Conservation (phyloP, 305 asterid species). For the Coffea humblotiana region DNA sequence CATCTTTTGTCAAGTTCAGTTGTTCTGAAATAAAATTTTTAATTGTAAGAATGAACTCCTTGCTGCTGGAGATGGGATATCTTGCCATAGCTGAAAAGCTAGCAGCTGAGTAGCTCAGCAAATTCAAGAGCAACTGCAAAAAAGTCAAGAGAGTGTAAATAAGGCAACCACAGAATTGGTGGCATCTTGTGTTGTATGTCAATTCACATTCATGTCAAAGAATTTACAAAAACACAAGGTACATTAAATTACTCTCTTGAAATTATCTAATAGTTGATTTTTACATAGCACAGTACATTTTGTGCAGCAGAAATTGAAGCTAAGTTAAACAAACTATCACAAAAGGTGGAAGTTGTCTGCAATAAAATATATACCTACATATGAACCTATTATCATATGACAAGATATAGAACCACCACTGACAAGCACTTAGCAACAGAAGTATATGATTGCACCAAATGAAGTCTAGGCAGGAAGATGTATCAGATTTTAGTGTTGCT, state of each 20-base stretch:
- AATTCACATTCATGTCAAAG: background rate
- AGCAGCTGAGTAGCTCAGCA: slow-evolving; percentile 72
- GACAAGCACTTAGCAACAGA: background rate
- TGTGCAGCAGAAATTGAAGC: background rate
- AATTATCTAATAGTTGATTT: background rate
- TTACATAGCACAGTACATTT: background rate
- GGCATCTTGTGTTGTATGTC: background rate
- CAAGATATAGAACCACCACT: background rate
- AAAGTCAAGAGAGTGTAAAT: slow-evolving; percentile 5
- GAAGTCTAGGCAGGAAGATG: background rate
- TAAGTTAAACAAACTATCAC: background rate
- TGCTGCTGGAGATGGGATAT: slow-evolving; percentile 50
- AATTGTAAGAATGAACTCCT: slow-evolving; percentile 49
- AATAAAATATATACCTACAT: too few species aligned
- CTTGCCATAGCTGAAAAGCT: slow-evolving; percentile 68
- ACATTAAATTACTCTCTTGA: background rate
- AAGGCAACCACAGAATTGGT: background rate
- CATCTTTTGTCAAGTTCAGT: slow-evolving; percentile 58
- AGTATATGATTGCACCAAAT: too few species aligned
- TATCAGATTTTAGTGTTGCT: background rate
- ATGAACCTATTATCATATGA: background rate
- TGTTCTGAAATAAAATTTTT: slow-evolving; percentile 76
- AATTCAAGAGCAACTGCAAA: slow-evolving; percentile 77
- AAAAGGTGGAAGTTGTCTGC: background rate
- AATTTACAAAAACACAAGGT: background rate